phyloP scores from a whole-genome alignment of 495 filamentous ascomycete genomes.

The Penicillium canescens region DNA sequence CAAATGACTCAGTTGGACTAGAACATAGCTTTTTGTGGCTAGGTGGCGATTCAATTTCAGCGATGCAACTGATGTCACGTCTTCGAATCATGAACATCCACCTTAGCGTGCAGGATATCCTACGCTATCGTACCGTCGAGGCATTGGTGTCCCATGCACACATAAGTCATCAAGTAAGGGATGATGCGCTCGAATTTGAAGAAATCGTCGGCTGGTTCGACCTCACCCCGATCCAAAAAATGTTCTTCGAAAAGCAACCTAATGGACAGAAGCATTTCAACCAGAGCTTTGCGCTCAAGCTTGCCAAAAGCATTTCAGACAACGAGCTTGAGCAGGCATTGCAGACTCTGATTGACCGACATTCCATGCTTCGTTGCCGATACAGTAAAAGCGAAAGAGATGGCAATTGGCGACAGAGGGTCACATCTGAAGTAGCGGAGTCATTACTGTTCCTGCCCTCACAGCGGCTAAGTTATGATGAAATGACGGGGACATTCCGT shows the following conservation, averaged over 20 bases:
- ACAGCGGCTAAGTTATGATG: no score
- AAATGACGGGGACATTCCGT: no score
- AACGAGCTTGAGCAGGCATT: no score
- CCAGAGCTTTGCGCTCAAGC: constrained; percentile 56
- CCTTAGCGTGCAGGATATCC: background rate
- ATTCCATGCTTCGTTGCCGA: no score
- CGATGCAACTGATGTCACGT: background rate
- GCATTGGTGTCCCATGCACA: background rate
- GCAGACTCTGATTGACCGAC: no score
- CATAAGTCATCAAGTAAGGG: background rate
- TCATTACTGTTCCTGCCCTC: no score
- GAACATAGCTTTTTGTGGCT: background rate
- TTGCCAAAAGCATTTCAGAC: no score
- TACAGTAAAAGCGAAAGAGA: no score
- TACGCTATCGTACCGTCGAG: background rate
- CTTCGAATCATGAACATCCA: background rate
- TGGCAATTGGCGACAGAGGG: no score
- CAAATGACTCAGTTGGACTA: background rate
- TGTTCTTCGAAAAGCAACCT: constrained; percentile 52
- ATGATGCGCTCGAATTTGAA: background rate
- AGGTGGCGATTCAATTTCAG: background rate
- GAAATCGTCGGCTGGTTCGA: constrained; percentile 38
- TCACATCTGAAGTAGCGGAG: no score
- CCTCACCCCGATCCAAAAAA: constrained; percentile 61
- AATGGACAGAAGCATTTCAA: constrained; percentile 56